Percentiles rank a stretch among this genome's conserved stretches.
phyloP scores from a whole-genome alignment of 1,284 basidiomycete genomes.

The Trichosporon faecale region DNA sequence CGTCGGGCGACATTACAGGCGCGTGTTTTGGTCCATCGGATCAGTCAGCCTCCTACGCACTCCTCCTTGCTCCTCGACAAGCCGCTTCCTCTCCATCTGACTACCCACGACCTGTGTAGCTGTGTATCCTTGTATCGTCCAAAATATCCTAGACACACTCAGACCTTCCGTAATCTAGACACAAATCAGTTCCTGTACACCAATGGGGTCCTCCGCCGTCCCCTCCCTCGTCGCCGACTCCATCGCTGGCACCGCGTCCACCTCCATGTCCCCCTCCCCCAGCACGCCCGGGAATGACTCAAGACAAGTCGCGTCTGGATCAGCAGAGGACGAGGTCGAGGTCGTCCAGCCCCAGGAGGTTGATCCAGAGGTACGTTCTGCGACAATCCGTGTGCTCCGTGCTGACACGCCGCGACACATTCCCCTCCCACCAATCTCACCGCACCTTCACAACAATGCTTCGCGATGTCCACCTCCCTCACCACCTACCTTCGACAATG shows the following conservation, averaged over 20 bases:
- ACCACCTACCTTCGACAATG: background rate
- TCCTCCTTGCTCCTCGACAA: background rate
- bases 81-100: background rate
- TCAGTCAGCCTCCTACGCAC: background rate
- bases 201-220: conserved; percentile 16
- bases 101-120: background rate
- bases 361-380: conserved; percentile 21
- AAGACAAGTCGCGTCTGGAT: conserved; percentile 1
- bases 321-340: background rate
- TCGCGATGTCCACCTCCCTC: background rate
- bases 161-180: background rate
- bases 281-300: conserved; percentile 15
- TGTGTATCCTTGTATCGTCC: background rate
- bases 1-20: background rate
- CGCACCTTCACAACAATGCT: background rate
- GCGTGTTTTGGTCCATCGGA: background rate
- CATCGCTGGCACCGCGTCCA: conserved; percentile 31
- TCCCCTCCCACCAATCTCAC: background rate
- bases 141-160: too few species aligned
- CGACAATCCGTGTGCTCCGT: background rate
- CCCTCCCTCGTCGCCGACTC: conserved; percentile 26
- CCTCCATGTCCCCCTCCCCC: conserved; percentile 42
- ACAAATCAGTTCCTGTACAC: background rate
- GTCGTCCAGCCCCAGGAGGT: background rate
- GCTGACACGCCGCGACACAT: background rate